These are phyloP conservation scores for Dendrobium officinale DNA, from an alignment of 106 monocot genomes.

Conservation along the genomic window DNA sequence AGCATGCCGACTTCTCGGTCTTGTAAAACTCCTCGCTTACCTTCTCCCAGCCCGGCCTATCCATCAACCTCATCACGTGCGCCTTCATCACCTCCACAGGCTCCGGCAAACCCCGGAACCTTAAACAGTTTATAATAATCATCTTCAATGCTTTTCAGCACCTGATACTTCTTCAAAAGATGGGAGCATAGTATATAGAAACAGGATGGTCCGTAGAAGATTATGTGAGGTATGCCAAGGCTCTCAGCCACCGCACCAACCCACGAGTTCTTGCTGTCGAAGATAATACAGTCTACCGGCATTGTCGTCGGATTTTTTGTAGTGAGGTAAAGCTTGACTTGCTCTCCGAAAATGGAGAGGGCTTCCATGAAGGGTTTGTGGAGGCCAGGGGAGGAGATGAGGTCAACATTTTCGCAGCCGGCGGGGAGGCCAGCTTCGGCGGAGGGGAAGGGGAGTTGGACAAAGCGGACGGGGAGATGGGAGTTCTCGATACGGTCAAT, in stretches of 20 bases:
- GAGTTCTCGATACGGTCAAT: neutral
- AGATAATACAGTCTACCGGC: neutral
- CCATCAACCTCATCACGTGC: conserved; percentile 24
- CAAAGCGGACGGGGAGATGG: neutral
- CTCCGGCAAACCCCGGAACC: conserved; percentile 36
- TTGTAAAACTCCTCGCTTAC: neutral
- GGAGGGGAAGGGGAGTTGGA: neutral
- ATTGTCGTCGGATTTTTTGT: neutral
- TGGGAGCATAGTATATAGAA: conserved; percentile 18
- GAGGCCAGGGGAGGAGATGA: neutral
- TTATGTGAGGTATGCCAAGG: neutral
- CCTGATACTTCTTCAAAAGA: neutral
- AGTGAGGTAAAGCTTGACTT: neutral
- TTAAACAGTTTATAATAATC: conserved; percentile 12
- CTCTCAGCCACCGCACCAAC: neutral
- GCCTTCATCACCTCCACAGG: conserved; percentile 13
- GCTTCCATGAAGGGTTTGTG: neutral
- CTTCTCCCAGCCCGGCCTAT: neutral
- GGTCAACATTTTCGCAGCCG: conserved; percentile 5
- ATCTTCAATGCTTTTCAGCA: neutral
- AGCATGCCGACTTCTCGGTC: conserved; percentile 26
- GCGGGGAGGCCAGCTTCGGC: neutral
- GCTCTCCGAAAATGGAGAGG: neutral
- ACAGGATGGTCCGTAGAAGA: conserved; percentile 12
- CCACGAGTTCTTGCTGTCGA: conserved; percentile 1